Conservation (phyloP, 164 flowering plant species). For the Akebia trifoliata region DNA sequence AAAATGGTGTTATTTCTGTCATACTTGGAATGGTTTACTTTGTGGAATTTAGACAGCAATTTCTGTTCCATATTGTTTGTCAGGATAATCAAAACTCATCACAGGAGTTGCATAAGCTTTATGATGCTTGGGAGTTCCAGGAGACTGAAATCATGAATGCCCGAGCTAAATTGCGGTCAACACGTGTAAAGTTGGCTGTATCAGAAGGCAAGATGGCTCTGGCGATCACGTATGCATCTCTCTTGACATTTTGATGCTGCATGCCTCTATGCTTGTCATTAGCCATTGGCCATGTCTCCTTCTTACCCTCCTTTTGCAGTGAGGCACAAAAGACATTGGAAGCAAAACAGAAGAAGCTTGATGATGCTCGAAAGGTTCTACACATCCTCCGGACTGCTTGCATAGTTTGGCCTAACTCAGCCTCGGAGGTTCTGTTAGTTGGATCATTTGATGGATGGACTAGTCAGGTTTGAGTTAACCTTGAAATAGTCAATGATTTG, state of each 20-base stretch:
- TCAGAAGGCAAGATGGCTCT: conserved; percentile 81
- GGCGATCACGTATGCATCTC: conserved; percentile 50
- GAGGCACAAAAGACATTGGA: conserved; percentile 60
- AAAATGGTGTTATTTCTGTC: too few species aligned
- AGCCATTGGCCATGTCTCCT: neutral
- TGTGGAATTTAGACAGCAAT: too few species aligned
- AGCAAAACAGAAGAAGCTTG: conserved; percentile 63
- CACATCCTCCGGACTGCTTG: conserved; percentile 50
- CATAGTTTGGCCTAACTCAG: conserved; percentile 79
- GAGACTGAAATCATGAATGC: conserved; percentile 78
- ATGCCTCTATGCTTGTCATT: conserved; percentile 7
- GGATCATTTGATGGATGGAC: conserved; percentile 99
- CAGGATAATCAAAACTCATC: conserved; percentile 41
- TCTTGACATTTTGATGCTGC: conserved; percentile 6
- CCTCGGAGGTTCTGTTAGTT: conserved; percentile 66
- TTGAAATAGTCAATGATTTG: conserved; percentile 1
- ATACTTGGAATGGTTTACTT: neutral
- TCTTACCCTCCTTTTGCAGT: conserved; percentile 29
- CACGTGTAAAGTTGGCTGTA: conserved; percentile 71
- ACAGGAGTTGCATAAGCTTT: conserved; percentile 50
- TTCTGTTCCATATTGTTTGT: conserved; percentile 12
- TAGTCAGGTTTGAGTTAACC: conserved; percentile 51
- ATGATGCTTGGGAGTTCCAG: conserved; percentile 83
- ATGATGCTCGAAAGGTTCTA: conserved; percentile 49
- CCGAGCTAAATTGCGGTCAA: conserved; percentile 54